Evolutionary conservation across 257 asterid genomes (phyloP).

Genomic region (Jacaranda copaia): DNA sequence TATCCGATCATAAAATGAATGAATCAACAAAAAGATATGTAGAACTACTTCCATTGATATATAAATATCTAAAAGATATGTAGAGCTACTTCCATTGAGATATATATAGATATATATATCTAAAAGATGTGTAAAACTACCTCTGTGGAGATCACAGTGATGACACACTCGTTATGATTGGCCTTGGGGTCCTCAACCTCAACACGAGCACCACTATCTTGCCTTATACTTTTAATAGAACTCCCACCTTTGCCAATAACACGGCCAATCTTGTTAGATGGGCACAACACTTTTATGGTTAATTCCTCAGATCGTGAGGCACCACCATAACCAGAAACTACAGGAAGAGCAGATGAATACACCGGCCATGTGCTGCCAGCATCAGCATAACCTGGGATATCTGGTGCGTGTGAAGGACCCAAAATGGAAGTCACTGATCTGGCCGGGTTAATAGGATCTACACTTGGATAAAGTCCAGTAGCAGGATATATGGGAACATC

Average conservation of each 20-base stretch:
- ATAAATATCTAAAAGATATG: slow-evolving; percentile 9
- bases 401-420: slow-evolving; percentile 67
- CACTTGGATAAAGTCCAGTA: slow-evolving; percentile 75
- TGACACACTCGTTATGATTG: slow-evolving; percentile 68
- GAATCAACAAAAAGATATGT: not conserved
- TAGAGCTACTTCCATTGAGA: slow-evolving; percentile 74
- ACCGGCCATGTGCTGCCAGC: slow-evolving; percentile 80
- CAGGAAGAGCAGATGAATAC: slow-evolving; percentile 81
- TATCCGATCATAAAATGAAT: not conserved
- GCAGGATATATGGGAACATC: slow-evolving; percentile 83
- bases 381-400: slow-evolving; percentile 70
- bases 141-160: slow-evolving; percentile 84
- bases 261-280: slow-evolving; percentile 80
- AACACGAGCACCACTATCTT: slow-evolving; percentile 88
- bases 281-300: slow-evolving; percentile 73
- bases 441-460: slow-evolving; percentile 57
- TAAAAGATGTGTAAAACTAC: slow-evolving; percentile 43
- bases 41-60: not conserved
- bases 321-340: slow-evolving; percentile 77
- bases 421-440: slow-evolving; percentile 73
- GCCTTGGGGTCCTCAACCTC: slow-evolving; percentile 84
- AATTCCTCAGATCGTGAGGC: slow-evolving; percentile 70
- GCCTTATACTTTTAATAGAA: slow-evolving; percentile 77
- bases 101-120: slow-evolving; percentile 28
- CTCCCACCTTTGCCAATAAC: slow-evolving; percentile 94